Evolutionary conservation across 345 rosid genomes (phyloP), one percentile per base, ranked within the genome.

Genomic region (Kandelia obovata): DNA sequence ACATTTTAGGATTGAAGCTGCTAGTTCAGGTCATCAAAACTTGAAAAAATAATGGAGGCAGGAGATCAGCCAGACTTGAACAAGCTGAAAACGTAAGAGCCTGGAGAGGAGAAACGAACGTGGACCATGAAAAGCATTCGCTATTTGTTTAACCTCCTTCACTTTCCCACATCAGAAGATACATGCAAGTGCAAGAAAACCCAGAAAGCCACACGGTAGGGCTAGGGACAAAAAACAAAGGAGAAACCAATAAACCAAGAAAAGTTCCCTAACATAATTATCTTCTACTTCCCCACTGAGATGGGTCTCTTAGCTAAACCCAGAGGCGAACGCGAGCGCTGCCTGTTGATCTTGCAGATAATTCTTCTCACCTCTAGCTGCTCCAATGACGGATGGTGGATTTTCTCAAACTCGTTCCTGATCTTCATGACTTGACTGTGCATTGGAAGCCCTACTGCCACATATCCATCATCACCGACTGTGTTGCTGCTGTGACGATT

Each of bases 351-450:
- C 47, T 75, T 75, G 23, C 78, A 69, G 17, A 75, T 68, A 43
- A 75, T 71, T 56, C 77, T 47, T 34, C 77, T 80, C 78, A 75
- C 65, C 80, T 84, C 85, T 9, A 80, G 70, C 63, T 84, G 84
- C 64, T 73, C 69, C 70, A 81, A 66, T 0, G 90, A 77, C 9
- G 87, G 86, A 17, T 82, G 79, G 69, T 63, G 80, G 49, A 86
- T 76, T 70, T 80, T 83, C 66, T 86, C 85, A 21, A 76, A 80
- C 70, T 88, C 93, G 69, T 63, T 74, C 73, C 76, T 88, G 74
- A 88, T 83, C 80, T 83, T 86, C 61, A 71, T 81, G 13, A 86
- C 93, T 73, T 88, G 93, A 76, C 81, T 86, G 62, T 88, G 91
- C 62, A 86, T 62, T 13, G 83, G 88, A 75, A 73, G 49, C 49